Conservation (phyloP, 768 basidiomycete genomes). For the Candolleomyces aberdarensis region DNA sequence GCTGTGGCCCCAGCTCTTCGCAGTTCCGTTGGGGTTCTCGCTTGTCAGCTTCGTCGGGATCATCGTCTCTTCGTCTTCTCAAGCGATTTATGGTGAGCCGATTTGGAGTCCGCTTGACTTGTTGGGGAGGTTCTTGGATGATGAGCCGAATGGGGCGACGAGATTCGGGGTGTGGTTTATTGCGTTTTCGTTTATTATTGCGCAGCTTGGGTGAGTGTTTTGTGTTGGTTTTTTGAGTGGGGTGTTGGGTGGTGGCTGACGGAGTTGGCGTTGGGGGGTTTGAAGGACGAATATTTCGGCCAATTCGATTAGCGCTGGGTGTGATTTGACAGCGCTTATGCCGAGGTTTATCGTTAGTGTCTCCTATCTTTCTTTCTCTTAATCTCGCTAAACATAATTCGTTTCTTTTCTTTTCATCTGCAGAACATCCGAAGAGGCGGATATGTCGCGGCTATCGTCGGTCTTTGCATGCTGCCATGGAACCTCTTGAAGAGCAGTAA, state of each 20-base stretch:
- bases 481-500: slow-evolving; percentile 72
- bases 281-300: slow-evolving; percentile 75
- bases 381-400: no score
- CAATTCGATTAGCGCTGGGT: slow-evolving; percentile 80
- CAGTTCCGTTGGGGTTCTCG: slow-evolving; percentile 71
- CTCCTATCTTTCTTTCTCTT: not conserved
- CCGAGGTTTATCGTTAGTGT: slow-evolving; percentile 68
- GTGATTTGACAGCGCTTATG: slow-evolving; percentile 74
- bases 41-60: slow-evolving; percentile 79
- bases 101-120: slow-evolving; percentile 81
- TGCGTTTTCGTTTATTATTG: slow-evolving; percentile 73
- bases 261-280: not conserved
- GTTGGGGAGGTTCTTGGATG: slow-evolving; percentile 65
- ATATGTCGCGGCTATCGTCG: slow-evolving; percentile 77
- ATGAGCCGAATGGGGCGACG: slow-evolving; percentile 57
- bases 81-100: slow-evolving; percentile 71
- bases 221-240: not conserved
- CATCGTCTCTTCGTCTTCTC: slow-evolving; percentile 75
- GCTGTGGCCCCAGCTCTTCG: slow-evolving; percentile 62
- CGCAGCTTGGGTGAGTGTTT: slow-evolving; percentile 36
- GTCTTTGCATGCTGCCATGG: slow-evolving; percentile 75
- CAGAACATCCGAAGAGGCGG: slow-evolving; percentile 86
- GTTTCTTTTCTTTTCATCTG: no score
- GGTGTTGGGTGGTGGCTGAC: slow-evolving; percentile 1
- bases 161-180: slow-evolving; percentile 82